Evolutionary conservation across 176 grass and related monocot genomes (phyloP).

Genomic region (Aegilops longissima): DNA sequence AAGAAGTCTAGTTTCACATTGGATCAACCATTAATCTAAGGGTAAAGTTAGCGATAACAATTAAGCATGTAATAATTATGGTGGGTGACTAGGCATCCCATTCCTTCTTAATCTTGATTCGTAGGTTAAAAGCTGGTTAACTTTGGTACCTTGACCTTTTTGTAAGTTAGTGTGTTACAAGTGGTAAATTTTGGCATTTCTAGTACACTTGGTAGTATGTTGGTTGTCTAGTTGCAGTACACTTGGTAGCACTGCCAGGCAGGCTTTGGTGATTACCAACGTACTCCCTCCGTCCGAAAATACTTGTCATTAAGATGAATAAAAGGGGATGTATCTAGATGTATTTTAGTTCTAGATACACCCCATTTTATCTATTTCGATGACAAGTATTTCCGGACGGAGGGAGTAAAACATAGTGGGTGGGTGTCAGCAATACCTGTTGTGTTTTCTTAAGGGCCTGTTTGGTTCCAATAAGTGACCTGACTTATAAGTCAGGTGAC

Average conservation of each 20-base stretch:
- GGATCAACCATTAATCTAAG: not conserved
- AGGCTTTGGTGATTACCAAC: not conserved
- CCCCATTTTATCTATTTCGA: too few relatives aligned
- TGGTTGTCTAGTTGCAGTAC: constrained; percentile 32
- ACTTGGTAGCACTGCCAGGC: not conserved
- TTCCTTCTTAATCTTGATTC: constrained; percentile 15
- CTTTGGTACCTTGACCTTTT: constrained; percentile 9
- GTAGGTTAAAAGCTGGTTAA: constrained; percentile 27
- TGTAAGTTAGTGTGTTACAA: not conserved
- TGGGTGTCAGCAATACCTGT: not conserved
- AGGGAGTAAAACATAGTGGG: not conserved
- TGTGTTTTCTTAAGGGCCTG: not conserved
- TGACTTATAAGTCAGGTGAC: too few relatives aligned
- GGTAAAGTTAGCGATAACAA: not conserved
- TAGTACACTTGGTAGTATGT: not conserved
- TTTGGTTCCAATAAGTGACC: too few relatives aligned
- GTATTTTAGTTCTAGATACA: too few relatives aligned
- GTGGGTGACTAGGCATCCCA: constrained; percentile 25
- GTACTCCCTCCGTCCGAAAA: not conserved
- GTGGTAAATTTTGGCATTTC: not conserved
- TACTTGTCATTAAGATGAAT: too few relatives aligned
- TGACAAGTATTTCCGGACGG: too few relatives aligned
- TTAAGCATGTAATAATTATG: constrained; percentile 6
- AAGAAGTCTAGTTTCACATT: not conserved
- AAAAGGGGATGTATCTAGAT: too few relatives aligned